Base-by-base conservation (phyloP, 2,329 filamentous ascomycete genomes). In the Penicillium sp. region DNA sequence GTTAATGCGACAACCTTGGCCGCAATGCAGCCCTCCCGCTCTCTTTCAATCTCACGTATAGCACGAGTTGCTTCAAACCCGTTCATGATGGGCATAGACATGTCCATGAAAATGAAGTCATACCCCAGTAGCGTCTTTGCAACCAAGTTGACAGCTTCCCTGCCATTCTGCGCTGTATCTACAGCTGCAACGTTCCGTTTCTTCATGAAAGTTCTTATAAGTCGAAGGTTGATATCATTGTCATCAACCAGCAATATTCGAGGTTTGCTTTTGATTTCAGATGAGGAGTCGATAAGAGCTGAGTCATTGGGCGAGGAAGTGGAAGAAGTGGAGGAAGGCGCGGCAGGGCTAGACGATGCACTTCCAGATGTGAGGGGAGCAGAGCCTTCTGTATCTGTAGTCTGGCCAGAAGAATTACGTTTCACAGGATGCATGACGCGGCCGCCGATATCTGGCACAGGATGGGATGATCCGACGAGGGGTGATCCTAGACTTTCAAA, bases 81-180 rank as follows among this genome's bases (percentile, higher is more conserved):
- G 56, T 79, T 72, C 75, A 79, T 77, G 5, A 78, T 68, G 0
- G 77, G 77, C 77, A 80, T 80, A 5, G 72, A 75, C 33, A 79
- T 76, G 51, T 80, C 75, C 76, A 79, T 79, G 55, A 79, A 77
- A 54, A 79, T 74, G 39, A 77, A 68, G 55, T 78, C 73, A 52
- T 74, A 75, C 11, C 70, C 69, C 24, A 67, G 61, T 33, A 57
- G 29, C 31, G 8, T 41, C 10, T 22, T 3, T 13, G n/a, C 9
- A 11, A 41, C 37, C 10, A 21, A 22, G n/a, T 41, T 41, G 19
- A 41, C 37, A 3, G 37, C 37, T 21, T 21, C 37, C 3, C 8
- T 21, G 5, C 37, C 37, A 21, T 41, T 41, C 5, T 21, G n/a
- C 9, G 37, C 37, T 6, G n/a, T 21, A 13, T 41, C n/a, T 10